Conservation (phyloP, 2,329 filamentous ascomycete species). For the Tolypocladium tropicale region DNA sequence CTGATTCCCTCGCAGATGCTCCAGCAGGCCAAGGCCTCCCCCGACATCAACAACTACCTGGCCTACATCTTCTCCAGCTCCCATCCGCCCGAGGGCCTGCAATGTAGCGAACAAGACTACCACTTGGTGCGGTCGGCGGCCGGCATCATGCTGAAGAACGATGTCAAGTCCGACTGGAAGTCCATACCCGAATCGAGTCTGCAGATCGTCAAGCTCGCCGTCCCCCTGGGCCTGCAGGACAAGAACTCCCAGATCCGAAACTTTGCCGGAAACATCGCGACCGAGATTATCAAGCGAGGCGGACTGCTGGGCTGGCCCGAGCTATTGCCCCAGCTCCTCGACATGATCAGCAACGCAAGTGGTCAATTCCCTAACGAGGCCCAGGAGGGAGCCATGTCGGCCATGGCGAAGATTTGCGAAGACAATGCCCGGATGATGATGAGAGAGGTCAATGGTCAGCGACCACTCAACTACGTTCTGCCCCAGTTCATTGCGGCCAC, state of each 20-base stretch:
- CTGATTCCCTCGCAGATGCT: slow-evolving; percentile 60
- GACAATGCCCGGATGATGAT: slow-evolving; percentile 84
- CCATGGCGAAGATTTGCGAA: slow-evolving; percentile 91
- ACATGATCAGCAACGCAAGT: slow-evolving; percentile 62
- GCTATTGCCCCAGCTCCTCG: slow-evolving; percentile 71
- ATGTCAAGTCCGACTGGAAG: slow-evolving; percentile 67
- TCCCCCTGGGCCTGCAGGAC: slow-evolving; percentile 74
- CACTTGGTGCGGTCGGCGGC: slow-evolving; percentile 75
- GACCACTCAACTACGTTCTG: slow-evolving; percentile 78
- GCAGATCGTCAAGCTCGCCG: slow-evolving; percentile 66
- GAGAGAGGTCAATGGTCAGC: slow-evolving; percentile 77
- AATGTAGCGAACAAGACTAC: slow-evolving; percentile 51
- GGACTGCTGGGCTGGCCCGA: slow-evolving; percentile 88
- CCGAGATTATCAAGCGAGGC: slow-evolving; percentile 76
- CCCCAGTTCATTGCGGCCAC: slow-evolving; percentile 87
- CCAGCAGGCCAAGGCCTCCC: slow-evolving; percentile 73
- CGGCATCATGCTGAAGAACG: slow-evolving; percentile 93
- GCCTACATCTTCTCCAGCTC: slow-evolving; percentile 77
- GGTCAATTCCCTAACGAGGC: slow-evolving; percentile 59
- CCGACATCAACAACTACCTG: slow-evolving; percentile 96
- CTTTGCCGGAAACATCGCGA: slow-evolving; percentile 87
- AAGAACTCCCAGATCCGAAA: slow-evolving; percentile 72
- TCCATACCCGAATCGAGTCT: slow-evolving; percentile 65
- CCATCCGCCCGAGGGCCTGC: slow-evolving; percentile 49
- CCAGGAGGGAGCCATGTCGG: slow-evolving; percentile 89